Percentiles rank a stretch among this genome's conserved stretches.
These are phyloP conservation scores for Sporisorium sorghi DNA, from an alignment of 1,284 basidiomycete genomes.

Conservation along the genomic window DNA sequence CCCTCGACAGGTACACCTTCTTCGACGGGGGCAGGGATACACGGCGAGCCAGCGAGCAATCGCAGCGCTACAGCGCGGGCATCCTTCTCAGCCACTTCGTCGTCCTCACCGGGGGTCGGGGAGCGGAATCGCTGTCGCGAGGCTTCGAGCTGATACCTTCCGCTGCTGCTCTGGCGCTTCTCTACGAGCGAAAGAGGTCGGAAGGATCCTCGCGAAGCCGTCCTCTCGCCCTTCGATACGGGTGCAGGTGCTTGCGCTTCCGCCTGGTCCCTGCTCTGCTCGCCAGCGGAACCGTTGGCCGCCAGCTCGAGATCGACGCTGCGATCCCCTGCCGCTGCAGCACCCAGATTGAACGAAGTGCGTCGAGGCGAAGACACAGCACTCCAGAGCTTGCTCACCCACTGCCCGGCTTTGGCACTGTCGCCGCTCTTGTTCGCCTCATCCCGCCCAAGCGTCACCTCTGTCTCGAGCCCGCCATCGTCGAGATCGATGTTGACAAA, in stretches of 20 bases:
- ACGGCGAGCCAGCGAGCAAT: constrained; percentile 34
- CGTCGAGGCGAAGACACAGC: constrained; percentile 31
- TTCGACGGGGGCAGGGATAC: constrained; percentile 12
- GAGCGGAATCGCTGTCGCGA: constrained; percentile 28
- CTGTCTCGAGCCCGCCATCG: constrained; percentile 28
- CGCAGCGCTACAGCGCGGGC: constrained; percentile 42
- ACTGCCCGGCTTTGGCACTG: constrained; percentile 22
- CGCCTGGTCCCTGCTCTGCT: constrained; percentile 7
- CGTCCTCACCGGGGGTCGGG: constrained; percentile 38
- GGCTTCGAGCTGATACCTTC: constrained; percentile 17
- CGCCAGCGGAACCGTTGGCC: constrained; percentile 10
- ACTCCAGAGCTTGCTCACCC: constrained; percentile 48
- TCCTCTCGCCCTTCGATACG: constrained; percentile 6
- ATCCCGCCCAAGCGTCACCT: constrained; percentile 17
- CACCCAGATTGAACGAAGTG: constrained; percentile 18
- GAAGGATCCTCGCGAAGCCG: constrained; percentile 30
- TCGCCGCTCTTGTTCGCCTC: constrained; percentile 7
- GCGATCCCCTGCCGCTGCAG: constrained; percentile 17
- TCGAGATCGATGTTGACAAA: constrained; percentile 51
- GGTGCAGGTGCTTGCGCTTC: not conserved
- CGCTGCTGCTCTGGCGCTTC: constrained; percentile 42
- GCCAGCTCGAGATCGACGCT: constrained; percentile 39
- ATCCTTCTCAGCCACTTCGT: constrained; percentile 42
- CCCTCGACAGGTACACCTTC: constrained; percentile 1
- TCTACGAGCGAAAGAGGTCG: constrained; percentile 41